Evolutionary conservation across 1,284 basidiomycete genomes (phyloP).

Genomic region (Melampsora americana): DNA sequence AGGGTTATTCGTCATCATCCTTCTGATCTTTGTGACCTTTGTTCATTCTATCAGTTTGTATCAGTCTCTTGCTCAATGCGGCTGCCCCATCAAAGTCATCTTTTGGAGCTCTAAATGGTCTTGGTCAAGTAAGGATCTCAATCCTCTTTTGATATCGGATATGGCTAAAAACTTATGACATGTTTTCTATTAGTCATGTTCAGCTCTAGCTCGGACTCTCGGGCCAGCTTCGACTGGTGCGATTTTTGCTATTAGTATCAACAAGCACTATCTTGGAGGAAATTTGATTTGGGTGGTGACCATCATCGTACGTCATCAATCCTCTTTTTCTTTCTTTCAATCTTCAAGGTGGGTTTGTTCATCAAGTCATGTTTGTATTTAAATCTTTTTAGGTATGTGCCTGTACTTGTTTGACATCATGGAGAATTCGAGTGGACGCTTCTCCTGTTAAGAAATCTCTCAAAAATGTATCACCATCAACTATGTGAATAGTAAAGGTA

Average conservation of each 20-base stretch:
- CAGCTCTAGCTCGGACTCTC: conserved; percentile 27
- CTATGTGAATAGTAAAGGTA: no score
- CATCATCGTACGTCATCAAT: conserved; percentile 10
- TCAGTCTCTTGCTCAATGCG: conserved; percentile 31
- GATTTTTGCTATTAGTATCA: conserved; percentile 25
- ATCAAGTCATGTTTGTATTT: not conserved
- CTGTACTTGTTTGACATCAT: conserved; percentile 5
- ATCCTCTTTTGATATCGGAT: no score
- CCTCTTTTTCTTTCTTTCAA: not conserved
- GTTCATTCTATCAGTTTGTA: conserved; percentile 20
- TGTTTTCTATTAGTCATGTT: conserved; percentile 28
- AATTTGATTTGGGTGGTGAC: conserved; percentile 26
- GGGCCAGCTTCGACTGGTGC: conserved; percentile 22
- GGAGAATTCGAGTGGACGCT: not conserved
- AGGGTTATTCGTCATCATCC: no score
- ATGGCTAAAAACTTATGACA: no score
- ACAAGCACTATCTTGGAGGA: conserved; percentile 17
- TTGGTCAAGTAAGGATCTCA: conserved; percentile 22
- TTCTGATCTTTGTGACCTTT: not conserved
- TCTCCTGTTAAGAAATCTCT: not conserved
- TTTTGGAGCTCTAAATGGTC: conserved; percentile 37
- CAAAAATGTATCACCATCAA: no score
- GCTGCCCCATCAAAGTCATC: conserved; percentile 27
- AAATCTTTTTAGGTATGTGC: not conserved
- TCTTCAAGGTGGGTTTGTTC: not conserved